A percentile compares a stretch with the other conserved stretches of the same genome.
These are phyloP conservation scores for Adansonia digitata DNA, from an alignment of 345 rosid species.

Conservation along the genomic window DNA sequence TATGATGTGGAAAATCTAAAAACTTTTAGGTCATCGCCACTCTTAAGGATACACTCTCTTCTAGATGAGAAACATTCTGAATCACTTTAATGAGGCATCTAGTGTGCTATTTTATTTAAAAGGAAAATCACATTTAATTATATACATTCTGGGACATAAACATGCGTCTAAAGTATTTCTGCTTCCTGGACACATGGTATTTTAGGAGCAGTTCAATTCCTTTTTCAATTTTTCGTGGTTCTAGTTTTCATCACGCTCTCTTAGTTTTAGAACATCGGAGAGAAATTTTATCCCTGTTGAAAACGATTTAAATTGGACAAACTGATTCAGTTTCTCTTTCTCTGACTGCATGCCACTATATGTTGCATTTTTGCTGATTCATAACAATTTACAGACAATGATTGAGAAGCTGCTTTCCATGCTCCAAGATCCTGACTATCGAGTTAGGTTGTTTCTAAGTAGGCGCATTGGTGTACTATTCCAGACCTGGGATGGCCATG, in stretches of 20 bases:
- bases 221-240: neutral
- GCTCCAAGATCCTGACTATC: slow-evolving; percentile 82
- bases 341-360: neutral
- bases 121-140: neutral
- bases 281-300: neutral
- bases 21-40: neutral
- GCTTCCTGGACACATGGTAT: neutral
- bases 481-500: slow-evolving; percentile 98
- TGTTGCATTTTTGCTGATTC: neutral
- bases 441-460: slow-evolving; percentile 69
- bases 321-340: neutral
- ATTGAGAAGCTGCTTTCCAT: slow-evolving; percentile 60
- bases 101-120: neutral
- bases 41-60: neutral
- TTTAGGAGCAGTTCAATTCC: neutral
- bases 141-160: neutral
- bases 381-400: slow-evolving; percentile 52
- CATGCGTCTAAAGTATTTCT: slow-evolving; percentile 7
- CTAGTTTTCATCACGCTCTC: neutral
- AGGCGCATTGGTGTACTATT: slow-evolving; percentile 73
- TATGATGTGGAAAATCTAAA: neutral
- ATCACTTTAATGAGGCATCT: slow-evolving; percentile 1
- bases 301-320: neutral
- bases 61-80: slow-evolving; percentile 1
- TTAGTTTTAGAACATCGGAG: neutral